phyloP scores from a whole-genome alignment of 768 basidiomycete species.

The Russula dissimulans region DNA sequence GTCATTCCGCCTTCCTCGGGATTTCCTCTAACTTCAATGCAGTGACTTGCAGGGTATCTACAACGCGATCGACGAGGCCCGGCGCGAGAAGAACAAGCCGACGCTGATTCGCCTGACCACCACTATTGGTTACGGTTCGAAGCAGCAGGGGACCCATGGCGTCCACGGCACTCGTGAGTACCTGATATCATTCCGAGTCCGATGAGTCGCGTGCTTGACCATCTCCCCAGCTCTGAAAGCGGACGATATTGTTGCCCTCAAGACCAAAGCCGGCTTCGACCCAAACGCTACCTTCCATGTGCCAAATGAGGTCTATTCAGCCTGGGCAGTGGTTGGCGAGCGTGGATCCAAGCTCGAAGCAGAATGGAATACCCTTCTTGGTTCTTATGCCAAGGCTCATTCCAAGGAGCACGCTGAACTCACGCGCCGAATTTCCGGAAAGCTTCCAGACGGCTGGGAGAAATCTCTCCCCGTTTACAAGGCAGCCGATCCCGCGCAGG shows the following conservation, averaged over 20 bases:
- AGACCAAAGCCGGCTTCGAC: conserved; percentile 78
- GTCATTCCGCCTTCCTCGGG: not conserved
- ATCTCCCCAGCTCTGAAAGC: conserved; percentile 67
- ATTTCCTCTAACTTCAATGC: conserved; percentile 8
- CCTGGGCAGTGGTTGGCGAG: conserved; percentile 57
- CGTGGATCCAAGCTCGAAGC: conserved; percentile 67
- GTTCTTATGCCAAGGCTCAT: conserved; percentile 65
- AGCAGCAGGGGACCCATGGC: conserved; percentile 86
- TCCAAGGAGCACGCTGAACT: conserved; percentile 82
- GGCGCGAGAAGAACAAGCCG: conserved; percentile 70
- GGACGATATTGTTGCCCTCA: conserved; percentile 78
- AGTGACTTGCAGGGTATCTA: conserved; percentile 74
- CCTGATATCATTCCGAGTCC: not conserved
- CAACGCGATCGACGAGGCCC: conserved; percentile 69
- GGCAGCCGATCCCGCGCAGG: conserved; percentile 72
- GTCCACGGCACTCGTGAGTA: conserved; percentile 87
- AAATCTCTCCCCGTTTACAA: conserved; percentile 78
- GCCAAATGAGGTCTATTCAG: conserved; percentile 59
- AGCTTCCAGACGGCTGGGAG: conserved; percentile 84
- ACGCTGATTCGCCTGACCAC: conserved; percentile 81
- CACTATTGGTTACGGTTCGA: conserved; percentile 91
- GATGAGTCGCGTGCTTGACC: conserved; percentile 2
- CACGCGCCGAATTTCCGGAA: conserved; percentile 71
- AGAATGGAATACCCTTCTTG: conserved; percentile 64
- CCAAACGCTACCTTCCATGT: conserved; percentile 71